Evolutionary conservation across 1,139 yeast genomes (phyloP), one percentile per base, ranked within the genome.

Genomic region (Scheffersomyces titani): DNA sequence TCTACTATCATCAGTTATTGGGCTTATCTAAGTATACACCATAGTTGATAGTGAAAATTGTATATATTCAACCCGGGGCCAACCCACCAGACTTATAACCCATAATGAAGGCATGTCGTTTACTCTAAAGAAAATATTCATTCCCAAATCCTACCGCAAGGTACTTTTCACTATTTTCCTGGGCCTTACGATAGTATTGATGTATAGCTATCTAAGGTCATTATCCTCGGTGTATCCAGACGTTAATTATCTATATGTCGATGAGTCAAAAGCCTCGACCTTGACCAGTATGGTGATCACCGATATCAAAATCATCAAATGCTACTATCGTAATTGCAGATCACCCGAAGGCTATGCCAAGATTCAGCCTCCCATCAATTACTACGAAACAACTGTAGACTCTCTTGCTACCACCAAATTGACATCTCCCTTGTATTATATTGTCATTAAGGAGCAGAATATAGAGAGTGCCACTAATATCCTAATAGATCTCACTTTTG

Each of bases 401-500:
- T 46, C 49, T 19, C 11, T 22, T 19, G 49, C 49, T 22, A 46
- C 24, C 22, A 46, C 24, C 49, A 46, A 46, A 46, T 22, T 46
- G 24, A 46, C 49, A 3, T 19, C 49, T 13, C 49, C 49, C 16
- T 46, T 46, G 24, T 62, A 65, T 55, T 65, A 62, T 56, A 46
- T 67, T 16, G 54, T 60, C 44, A 52, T 62, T 18, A 61, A 61
- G 50, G 55, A 59, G 21, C 59, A 55, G 18, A 57, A 58, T 5
- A 36, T 60, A 11, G 57, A 55, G 9, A 56, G 54, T 19, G 58
- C 65, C n/a, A 53, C 63, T 6, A 55, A 56, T 20, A 55, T 63
- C 3, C 61, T 68, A 22, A 51, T 57, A 16, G 70, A 66, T 49
- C 19, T 66, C n/a, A 48, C 58, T 9, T 53, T 59, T n/a, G 53